Evolutionary conservation across 1,139 yeast genomes (phyloP), one percentile per base, ranked within the genome.

Genomic region (Taphrina betulina): DNA sequence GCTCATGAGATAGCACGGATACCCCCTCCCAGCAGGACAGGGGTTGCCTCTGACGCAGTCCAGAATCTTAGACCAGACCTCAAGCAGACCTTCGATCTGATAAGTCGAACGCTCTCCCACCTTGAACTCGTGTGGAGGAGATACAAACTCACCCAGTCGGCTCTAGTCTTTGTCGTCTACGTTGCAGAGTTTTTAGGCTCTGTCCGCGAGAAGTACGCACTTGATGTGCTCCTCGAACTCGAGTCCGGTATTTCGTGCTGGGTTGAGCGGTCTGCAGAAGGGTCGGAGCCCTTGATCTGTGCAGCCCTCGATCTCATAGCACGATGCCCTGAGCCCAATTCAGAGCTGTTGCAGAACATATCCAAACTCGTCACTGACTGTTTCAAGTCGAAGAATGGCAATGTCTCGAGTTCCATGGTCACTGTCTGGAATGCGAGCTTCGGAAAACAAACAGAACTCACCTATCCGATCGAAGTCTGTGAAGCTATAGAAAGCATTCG

Each of bases 341-440:
- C 34, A 1, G 20, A 20, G 8, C 14, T 26, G 3, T n/a, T 41
- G 35, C 3, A 19, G 4, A 20, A 12, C 5, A 26, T 19, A 16
- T 33, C 16, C 17, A 8, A 26, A 2, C 8, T 41, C 22, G 24
- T 26, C 12, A 28, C 19, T 14, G 33, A 33, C 16, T 41, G 35
- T 34, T 14, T 24, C 31, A 22, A 23, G 1, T 41, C 34, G 8
- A 14, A 24, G 16, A 23, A 24, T 14, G 12, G 22, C 16, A 5
- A n/a, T 3, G 29, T 48, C 8, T 20, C 24, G n/a, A 28, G 26
- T 22, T 10, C 20, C 24, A 38, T 40, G 12, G n/a, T 51, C 16
- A 40, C 16, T n/a, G 26, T 12, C 3, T 51, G 55, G 55, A 51
- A 51, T 34, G n/a, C 29, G 26, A 40, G 33, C 7, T 51, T 51